Evolutionary conservation across 1,284 basidiomycete genomes (phyloP).

Genomic region (Ceratobasidium sp.): DNA sequence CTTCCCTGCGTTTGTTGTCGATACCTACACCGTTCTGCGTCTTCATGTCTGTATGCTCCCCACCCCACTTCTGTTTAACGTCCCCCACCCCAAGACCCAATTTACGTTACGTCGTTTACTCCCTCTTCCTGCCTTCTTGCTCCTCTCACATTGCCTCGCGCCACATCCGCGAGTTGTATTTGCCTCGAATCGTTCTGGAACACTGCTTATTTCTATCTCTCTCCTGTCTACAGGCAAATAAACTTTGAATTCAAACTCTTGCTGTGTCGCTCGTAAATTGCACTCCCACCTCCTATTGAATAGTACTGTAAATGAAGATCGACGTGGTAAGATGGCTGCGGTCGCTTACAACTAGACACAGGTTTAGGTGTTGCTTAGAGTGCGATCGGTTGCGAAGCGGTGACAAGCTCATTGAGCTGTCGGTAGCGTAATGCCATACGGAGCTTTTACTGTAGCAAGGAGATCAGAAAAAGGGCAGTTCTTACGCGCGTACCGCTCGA

Average conservation of each 20-base stretch:
- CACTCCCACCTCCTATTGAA: too few relatives aligned
- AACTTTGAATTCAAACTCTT: conserved; percentile 5
- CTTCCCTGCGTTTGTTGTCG: conserved; percentile 11
- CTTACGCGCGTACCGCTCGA: too few relatives aligned
- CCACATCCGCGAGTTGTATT: conserved; percentile 30
- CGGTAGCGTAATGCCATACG: too few relatives aligned
- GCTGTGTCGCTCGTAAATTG: not conserved
- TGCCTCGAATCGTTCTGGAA: conserved; percentile 1
- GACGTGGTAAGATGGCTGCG: too few relatives aligned
- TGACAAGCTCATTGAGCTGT: too few relatives aligned
- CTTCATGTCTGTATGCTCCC: conserved; percentile 12
- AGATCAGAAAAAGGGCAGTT: too few relatives aligned
- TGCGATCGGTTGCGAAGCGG: too few relatives aligned
- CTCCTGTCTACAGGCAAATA: not conserved
- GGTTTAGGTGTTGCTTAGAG: too few relatives aligned
- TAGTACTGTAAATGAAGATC: too few relatives aligned
- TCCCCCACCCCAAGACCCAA: not conserved
- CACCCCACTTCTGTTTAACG: not conserved
- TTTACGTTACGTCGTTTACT: too few relatives aligned
- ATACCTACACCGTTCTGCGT: conserved; percentile 16
- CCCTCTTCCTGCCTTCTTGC: not conserved
- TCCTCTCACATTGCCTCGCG: conserved; percentile 20
- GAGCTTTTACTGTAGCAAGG: too few relatives aligned
- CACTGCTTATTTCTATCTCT: conserved; percentile 3
- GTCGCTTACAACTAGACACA: too few relatives aligned